Base-by-base conservation (phyloP, 371 early-diverging fungal species). In the Syncephalastrum contaminatum region DNA sequence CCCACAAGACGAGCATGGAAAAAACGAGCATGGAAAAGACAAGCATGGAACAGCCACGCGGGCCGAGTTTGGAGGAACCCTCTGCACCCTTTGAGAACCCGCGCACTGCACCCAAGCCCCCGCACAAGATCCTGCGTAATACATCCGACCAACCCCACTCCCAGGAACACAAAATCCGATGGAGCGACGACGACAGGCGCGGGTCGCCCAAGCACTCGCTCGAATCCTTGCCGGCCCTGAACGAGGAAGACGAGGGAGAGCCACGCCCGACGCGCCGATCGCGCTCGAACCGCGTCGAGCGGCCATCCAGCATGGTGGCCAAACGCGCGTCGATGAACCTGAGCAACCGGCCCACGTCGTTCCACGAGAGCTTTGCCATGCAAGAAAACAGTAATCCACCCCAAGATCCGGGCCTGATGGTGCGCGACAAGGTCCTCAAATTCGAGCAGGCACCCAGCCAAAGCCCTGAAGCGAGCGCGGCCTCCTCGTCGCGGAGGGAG, bases 41-140 rank as follows among this genome's bases (percentile, higher is more conserved):
- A 22, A 48, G 25, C 42, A 20, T n/a, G 22, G 24, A 48, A 3
- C 43, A 19, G 40, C 53, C 20, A 14, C 16, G 20, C 40, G 18
- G 16, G 22, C 27, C 18, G 18, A 53, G 14, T 8, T 5, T 57
- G 19, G 42, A 55, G 36, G 43, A 48, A 42, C 54, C 54, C 6
- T 36, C 43, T 18, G 52, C 51, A 16, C 53, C 63, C 5, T 75
- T 71, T 51, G 75, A 75, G 43, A 71, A 69, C 15, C 72, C 72
- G 15, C 59, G 72, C 21, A 60, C 64, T 15, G 72, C 72, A 10
- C 73, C 73, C 15, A 63, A 65, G 53, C 73, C 73, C 1, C 75
- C 75, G 1, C 45, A 22, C 15, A 16, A 48, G 27, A 24, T 22
- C 15, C 3, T 15, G 24, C 39, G 15, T 27, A n/a, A n/a, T n/a